phyloP scores from a whole-genome alignment of 2,329 filamentous ascomycete genomes.

The Colletotrichum godetiae region DNA sequence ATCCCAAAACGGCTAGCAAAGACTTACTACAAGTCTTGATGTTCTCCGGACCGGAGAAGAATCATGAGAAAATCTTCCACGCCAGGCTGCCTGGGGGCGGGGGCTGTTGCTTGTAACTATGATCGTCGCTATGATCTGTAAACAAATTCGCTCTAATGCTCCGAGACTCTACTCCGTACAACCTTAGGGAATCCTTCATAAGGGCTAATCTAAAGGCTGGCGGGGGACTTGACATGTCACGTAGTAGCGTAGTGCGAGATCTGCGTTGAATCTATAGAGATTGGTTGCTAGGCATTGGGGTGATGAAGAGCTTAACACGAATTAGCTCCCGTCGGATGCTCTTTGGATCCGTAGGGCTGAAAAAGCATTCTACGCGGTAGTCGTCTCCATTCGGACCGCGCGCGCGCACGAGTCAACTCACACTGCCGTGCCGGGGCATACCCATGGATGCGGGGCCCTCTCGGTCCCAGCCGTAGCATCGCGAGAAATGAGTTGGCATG shows the following conservation, averaged over 20 bases:
- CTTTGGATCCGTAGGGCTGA: not conserved
- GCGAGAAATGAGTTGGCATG: not conserved
- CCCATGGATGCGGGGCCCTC: conserved; percentile 12
- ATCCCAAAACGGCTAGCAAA: not conserved
- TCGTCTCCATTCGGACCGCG: not conserved
- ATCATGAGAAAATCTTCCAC: not conserved
- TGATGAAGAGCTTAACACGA: not conserved
- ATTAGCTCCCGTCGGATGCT: not conserved
- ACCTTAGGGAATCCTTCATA: not conserved
- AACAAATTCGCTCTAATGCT: not conserved
- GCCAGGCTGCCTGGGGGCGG: too few relatives aligned
- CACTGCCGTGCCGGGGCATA: not conserved
- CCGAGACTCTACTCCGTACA: not conserved
- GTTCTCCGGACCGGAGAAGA: not conserved
- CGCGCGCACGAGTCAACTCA: conserved; percentile 13
- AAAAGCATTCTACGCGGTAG: not conserved
- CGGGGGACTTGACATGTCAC: not conserved
- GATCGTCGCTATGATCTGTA: not conserved
- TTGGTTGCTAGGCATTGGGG: not conserved
- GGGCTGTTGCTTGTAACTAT: not conserved
- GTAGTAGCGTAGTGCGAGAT: not conserved
- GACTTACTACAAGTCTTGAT: not conserved
- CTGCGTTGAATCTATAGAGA: not conserved
- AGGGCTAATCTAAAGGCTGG: not conserved
- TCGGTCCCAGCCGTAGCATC: not conserved